Evolutionary conservation across 2,329 filamentous ascomycete species (phyloP), one percentile per base, ranked within the genome.

Genomic region (Epichloe coenophiala): DNA sequence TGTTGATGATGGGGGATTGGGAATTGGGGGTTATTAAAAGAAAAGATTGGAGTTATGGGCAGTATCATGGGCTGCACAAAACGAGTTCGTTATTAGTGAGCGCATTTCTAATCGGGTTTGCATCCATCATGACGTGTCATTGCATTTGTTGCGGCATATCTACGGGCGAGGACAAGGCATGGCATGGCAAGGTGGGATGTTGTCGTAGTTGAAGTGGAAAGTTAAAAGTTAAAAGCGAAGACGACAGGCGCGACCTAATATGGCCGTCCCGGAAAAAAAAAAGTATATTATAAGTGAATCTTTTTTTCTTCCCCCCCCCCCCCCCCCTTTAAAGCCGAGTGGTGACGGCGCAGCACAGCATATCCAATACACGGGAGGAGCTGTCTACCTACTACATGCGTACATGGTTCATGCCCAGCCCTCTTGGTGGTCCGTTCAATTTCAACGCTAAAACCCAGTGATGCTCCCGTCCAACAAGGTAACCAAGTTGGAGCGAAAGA

Each of bases 391-490:
- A 9, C 31, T 31, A 9, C 9, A 31, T 11, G 31, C 31, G 31
- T 31, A 31, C 31, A 31, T 31, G 31, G 31, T 31, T 31, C 0
- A 31, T 31, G 31, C 8, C 31, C 9, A 31, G 31, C 31, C 31
- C 7, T 31, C 31, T 31, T 11, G 31, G 31, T 27, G 42, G 13
- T 8, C 3, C 17, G 19, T 38, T 44, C 13, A 49, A 49, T 31
- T 49, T 45, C 47, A 49, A 49, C 47, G 47, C 47, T 49, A 38
- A 44, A 15, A 8, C 38, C 13, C 40, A 49, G 31, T 43, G 7
- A 27, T 21, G 40, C 8, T 23, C 40, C 40, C 19, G 12, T 21
- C 19, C 37, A 21, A 44, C 5, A 44, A 15, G 23, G 13, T 13
- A 17, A 37, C 36, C 8, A 31, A 17, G 36, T 31, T 39, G 36